These are phyloP conservation scores for Chaetomiaceae sp. DNA, from an alignment of 2,329 filamentous ascomycete genomes.

Conservation along the genomic window DNA sequence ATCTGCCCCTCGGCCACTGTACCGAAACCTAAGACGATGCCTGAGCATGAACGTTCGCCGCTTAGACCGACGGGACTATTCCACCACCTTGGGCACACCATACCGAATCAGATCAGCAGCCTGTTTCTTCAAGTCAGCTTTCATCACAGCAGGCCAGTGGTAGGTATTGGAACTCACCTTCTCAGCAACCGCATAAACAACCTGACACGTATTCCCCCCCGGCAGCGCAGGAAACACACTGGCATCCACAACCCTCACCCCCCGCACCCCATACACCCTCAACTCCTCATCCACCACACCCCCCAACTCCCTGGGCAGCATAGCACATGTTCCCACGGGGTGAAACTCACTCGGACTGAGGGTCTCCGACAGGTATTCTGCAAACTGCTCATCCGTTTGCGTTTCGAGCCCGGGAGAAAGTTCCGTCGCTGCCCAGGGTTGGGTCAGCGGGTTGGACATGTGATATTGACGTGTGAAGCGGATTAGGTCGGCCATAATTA, in stretches of 20 bases:
- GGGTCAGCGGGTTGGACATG: slow-evolving; percentile 30
- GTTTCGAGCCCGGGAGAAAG: slow-evolving; percentile 33
- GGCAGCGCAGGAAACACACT: slow-evolving; percentile 21
- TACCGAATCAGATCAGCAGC: slow-evolving; percentile 19
- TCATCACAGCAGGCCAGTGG: background rate
- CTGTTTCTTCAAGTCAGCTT: background rate
- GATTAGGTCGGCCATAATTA: slow-evolving; percentile 39
- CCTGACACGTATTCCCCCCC: slow-evolving; percentile 24
- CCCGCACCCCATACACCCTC: slow-evolving; percentile 22
- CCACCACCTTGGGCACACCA: background rate
- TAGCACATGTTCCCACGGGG: slow-evolving; percentile 28
- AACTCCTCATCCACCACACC: slow-evolving; percentile 26
- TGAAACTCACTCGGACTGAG: slow-evolving; percentile 27
- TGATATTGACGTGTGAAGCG: slow-evolving; percentile 33
- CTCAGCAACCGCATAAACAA: slow-evolving; percentile 26
- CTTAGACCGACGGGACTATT: background rate
- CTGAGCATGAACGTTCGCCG: no score
- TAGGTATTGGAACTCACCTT: slow-evolving; percentile 17
- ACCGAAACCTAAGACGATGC: background rate
- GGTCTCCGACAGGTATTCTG: slow-evolving; percentile 15
- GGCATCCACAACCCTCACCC: slow-evolving; percentile 25
- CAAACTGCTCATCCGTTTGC: slow-evolving; percentile 30
- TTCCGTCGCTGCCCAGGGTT: slow-evolving; percentile 34
- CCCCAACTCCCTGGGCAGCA: slow-evolving; percentile 26
- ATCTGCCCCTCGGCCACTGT: no score